Percentiles rank a stretch among this genome's conserved stretches.
phyloP scores from a whole-genome alignment of 305 asterid species.

The Solanum hybrid region DNA sequence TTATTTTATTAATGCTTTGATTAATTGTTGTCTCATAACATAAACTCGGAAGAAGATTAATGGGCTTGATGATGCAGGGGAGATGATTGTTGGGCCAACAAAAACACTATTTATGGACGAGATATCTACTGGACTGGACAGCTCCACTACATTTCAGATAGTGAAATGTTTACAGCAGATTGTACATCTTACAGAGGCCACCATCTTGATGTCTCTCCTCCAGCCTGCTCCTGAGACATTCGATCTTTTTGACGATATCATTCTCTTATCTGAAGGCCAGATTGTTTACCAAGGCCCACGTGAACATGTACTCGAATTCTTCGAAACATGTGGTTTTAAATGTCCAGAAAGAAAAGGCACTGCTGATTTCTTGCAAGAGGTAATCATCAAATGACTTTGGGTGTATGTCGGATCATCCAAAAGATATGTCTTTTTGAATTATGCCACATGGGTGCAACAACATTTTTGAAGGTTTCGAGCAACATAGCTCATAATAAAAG shows the following conservation, averaged over 20 bases:
- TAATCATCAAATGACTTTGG: slow-evolving; percentile 9
- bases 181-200: slow-evolving; percentile 44
- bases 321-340: slow-evolving; percentile 36
- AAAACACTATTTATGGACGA: slow-evolving; percentile 58
- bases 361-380: slow-evolving; percentile 69
- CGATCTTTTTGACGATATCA: slow-evolving; percentile 50
- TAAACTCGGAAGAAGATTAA: neutral
- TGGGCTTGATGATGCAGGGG: slow-evolving; percentile 30
- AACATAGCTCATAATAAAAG: neutral
- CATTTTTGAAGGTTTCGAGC: neutral
- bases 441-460: neutral
- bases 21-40: neutral
- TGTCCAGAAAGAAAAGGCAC: slow-evolving; percentile 64
- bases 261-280: slow-evolving; percentile 46
- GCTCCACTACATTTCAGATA: slow-evolving; percentile 55
- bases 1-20: neutral
- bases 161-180: slow-evolving; percentile 51
- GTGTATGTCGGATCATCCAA: neutral
- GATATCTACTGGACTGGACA: slow-evolving; percentile 59
- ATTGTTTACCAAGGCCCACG: slow-evolving; percentile 59
- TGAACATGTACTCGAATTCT: slow-evolving; percentile 42
- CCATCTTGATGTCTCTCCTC: slow-evolving; percentile 48
- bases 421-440: neutral
- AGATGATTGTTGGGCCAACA: slow-evolving; percentile 56
- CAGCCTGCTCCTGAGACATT: slow-evolving; percentile 60